A percentile compares a stretch with the other conserved stretches of the same genome.
Evolutionary conservation across 139 green algal genomes (phyloP).

Genomic region (Tetradesmus obliquus): DNA sequence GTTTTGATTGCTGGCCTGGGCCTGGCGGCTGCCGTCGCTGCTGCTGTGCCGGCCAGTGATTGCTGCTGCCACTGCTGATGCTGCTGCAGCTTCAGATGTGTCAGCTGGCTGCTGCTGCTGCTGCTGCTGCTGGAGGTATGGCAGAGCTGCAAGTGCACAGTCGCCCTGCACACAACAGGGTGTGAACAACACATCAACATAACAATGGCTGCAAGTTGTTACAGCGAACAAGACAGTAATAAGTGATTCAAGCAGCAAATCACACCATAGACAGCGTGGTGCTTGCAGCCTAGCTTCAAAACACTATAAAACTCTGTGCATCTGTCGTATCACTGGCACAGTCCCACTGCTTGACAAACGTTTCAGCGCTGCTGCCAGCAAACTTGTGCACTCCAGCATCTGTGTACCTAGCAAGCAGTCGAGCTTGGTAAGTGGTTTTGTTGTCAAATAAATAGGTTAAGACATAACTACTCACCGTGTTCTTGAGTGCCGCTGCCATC

Average conservation of each 20-base stretch:
- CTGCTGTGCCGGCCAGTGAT: neutral
- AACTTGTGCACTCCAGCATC: no score
- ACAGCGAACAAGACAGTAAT: neutral
- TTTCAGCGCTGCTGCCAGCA: no score
- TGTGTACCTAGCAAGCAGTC: no score
- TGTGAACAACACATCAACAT: neutral
- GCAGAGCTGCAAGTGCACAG: neutral
- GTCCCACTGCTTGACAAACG: no score
- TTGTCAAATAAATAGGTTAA: no score
- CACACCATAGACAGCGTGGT: no score
- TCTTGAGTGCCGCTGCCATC: neutral
- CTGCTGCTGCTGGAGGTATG: neutral
- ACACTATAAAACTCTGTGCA: no score
- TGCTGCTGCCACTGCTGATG: slow-evolving; percentile 32
- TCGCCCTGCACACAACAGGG: slow-evolving; percentile 10
- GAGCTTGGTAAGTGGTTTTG: no score
- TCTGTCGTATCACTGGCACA: no score
- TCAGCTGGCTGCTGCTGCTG: slow-evolving; percentile 6
- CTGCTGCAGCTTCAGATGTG: neutral
- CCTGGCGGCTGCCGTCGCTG: neutral
- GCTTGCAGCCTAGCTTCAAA: no score
- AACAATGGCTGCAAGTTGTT: neutral
- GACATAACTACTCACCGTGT: neutral
- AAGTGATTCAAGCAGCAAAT: no score
- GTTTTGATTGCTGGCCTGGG: neutral